These are phyloP conservation scores for Platismatia glauca DNA, from an alignment of 495 filamentous ascomycete genomes.

Conservation along the genomic window DNA sequence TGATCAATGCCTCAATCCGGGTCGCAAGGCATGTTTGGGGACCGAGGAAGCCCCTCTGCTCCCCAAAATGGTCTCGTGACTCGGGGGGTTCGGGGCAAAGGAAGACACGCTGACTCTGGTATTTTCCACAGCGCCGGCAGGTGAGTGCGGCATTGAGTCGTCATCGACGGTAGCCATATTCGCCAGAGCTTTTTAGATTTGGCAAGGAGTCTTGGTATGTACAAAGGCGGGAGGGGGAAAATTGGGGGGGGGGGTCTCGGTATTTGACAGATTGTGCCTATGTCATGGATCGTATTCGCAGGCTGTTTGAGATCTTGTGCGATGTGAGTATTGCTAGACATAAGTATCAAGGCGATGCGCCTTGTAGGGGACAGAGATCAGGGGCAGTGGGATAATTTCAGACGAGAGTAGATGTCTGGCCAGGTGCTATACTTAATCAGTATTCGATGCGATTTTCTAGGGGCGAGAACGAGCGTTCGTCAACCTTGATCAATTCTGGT, in stretches of 20 bases:
- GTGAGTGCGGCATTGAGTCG: conserved; percentile 7
- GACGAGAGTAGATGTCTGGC: too few relatives aligned
- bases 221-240: background rate
- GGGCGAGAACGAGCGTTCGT: background rate
- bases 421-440: background rate
- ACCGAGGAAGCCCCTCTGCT: background rate
- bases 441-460: background rate
- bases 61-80: background rate
- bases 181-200: conserved; percentile 10
- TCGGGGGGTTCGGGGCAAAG: background rate
- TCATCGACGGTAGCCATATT: conserved; percentile 11
- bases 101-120: background rate
- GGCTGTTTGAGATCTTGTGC: background rate
- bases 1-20: background rate
- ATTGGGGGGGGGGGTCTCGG: background rate
- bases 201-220: background rate
- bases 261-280: background rate
- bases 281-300: background rate
- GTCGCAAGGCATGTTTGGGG: background rate
- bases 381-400: too few relatives aligned
- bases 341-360: background rate
- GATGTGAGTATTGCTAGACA: background rate
- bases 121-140: background rate
- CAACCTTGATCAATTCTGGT: too few relatives aligned
- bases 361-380: background rate